Percentiles rank a stretch among this genome's conserved stretches.
phyloP scores from a whole-genome alignment of 2,329 filamentous ascomycete genomes.

The Huntiella moniliformis region DNA sequence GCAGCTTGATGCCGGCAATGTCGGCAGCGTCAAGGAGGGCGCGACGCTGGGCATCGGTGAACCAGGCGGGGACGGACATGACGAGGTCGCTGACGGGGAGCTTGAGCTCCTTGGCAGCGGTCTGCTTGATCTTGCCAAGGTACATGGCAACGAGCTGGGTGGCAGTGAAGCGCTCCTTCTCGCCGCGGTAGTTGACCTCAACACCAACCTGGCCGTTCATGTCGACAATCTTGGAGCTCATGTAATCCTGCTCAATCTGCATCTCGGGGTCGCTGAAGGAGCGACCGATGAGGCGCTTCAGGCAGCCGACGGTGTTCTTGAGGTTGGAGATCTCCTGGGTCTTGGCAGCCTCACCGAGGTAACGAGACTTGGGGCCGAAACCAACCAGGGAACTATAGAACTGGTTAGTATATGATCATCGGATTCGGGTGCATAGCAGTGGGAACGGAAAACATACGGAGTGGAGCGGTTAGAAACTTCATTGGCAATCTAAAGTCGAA shows the following conservation, averaged over 20 bases:
- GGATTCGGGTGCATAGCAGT: slow-evolving; percentile 8
- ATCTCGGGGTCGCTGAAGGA: slow-evolving; percentile 78
- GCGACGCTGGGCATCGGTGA: slow-evolving; percentile 84
- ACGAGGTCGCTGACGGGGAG: slow-evolving; percentile 84
- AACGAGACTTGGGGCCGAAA: slow-evolving; percentile 85
- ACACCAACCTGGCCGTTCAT: slow-evolving; percentile 87
- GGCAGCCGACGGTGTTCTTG: slow-evolving; percentile 88
- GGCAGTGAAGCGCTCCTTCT: slow-evolving; percentile 90
- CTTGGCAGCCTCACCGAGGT: slow-evolving; percentile 88
- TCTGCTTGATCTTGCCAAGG: slow-evolving; percentile 83
- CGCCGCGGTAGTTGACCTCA: slow-evolving; percentile 79
- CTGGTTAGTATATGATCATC: slow-evolving; percentile 9
- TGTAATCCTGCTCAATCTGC: slow-evolving; percentile 77
- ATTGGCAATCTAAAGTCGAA: slow-evolving; percentile 61
- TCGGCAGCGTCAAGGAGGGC: slow-evolving; percentile 79
- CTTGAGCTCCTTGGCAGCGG: slow-evolving; percentile 69
- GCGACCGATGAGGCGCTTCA: slow-evolving; percentile 86
- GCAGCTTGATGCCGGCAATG: slow-evolving; percentile 78
- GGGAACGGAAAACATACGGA: slow-evolving; percentile 49
- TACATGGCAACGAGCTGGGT: slow-evolving; percentile 92
- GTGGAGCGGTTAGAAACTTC: slow-evolving; percentile 97
- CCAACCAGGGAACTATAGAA: slow-evolving; percentile 63
- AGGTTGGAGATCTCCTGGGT: slow-evolving; percentile 98
- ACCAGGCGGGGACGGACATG: slow-evolving; percentile 90
- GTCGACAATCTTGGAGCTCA: slow-evolving; percentile 72